Conservation (phyloP, 306 rosid species). For the Pueraria montana region DNA sequence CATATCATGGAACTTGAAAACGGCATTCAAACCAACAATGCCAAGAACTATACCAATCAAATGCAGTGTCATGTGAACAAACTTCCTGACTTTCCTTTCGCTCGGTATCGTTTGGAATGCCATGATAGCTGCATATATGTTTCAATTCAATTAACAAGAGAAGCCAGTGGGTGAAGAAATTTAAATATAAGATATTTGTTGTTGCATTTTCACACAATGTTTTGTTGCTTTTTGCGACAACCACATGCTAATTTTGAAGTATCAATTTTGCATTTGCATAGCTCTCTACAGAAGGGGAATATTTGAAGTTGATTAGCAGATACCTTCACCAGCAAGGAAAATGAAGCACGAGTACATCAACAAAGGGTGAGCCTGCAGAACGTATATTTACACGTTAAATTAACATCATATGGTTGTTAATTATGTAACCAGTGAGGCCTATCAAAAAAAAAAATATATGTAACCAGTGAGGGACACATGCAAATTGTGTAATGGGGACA, state of each 20-base stretch:
- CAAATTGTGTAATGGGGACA: too few relatives aligned
- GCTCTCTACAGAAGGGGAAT: not conserved
- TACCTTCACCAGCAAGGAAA: constrained; percentile 83
- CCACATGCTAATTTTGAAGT: not conserved
- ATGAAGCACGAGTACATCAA: constrained; percentile 78
- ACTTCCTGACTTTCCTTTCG: constrained; percentile 48
- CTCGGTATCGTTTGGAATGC: constrained; percentile 68
- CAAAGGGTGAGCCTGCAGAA: constrained; percentile 84
- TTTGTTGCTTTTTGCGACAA: not conserved
- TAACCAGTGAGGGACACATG: not conserved
- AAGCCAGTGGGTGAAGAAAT: not conserved
- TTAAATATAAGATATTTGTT: not conserved
- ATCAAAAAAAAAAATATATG: not conserved
- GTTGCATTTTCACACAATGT: not conserved
- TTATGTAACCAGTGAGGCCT: not conserved
- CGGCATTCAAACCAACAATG: constrained; percentile 74
- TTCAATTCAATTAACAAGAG: constrained; percentile 29
- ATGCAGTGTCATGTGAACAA: constrained; percentile 67
- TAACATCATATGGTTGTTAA: constrained; percentile 18
- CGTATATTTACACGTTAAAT: not conserved
- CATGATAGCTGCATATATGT: constrained; percentile 68
- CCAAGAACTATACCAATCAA: constrained; percentile 66
- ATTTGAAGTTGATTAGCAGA: not conserved
- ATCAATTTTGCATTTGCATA: not conserved
- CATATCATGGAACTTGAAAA: constrained; percentile 81